phyloP scores from a whole-genome alignment of 768 basidiomycete genomes.

The Rhodotorula kratochvilovae region DNA sequence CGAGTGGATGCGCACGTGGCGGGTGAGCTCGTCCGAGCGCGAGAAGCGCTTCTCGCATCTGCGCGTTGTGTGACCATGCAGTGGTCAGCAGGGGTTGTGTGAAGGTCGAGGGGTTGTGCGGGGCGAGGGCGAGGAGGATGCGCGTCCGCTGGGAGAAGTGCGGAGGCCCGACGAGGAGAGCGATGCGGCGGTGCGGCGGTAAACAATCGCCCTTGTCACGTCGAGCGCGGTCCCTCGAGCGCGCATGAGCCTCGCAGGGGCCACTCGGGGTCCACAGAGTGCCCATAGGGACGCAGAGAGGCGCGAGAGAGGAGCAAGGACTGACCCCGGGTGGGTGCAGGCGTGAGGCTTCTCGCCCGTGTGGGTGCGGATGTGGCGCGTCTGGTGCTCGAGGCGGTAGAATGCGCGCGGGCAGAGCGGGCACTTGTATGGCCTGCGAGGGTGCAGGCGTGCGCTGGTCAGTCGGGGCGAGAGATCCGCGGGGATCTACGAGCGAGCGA shows the following conservation, averaged over 20 bases:
- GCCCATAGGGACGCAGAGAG: background rate
- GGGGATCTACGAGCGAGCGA: background rate
- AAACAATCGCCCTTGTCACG: no score
- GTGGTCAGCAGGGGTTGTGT: background rate
- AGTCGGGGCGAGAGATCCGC: background rate
- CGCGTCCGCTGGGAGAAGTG: no score
- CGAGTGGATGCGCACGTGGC: slow-evolving; percentile 85
- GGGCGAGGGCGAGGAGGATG: no score
- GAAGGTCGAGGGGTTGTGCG: no score
- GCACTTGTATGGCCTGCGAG: slow-evolving; percentile 79
- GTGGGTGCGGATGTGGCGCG: slow-evolving; percentile 94
- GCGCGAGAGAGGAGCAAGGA: background rate
- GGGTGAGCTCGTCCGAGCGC: slow-evolving; percentile 94
- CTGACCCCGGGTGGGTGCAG: slow-evolving; percentile 69
- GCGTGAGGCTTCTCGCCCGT: slow-evolving; percentile 96
- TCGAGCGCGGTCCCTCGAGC: no score
- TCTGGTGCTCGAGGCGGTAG: slow-evolving; percentile 92
- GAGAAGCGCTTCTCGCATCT: slow-evolving; percentile 96
- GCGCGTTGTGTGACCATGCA: background rate
- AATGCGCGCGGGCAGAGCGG: slow-evolving; percentile 94
- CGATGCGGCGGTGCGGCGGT: no score
- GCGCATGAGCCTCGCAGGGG: no score
- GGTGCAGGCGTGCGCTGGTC: no score
- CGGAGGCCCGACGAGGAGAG: no score
- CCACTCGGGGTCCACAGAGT: no score